Conservation (phyloP, 495 filamentous ascomycete species). For the Corynascus novoguineensis region DNA sequence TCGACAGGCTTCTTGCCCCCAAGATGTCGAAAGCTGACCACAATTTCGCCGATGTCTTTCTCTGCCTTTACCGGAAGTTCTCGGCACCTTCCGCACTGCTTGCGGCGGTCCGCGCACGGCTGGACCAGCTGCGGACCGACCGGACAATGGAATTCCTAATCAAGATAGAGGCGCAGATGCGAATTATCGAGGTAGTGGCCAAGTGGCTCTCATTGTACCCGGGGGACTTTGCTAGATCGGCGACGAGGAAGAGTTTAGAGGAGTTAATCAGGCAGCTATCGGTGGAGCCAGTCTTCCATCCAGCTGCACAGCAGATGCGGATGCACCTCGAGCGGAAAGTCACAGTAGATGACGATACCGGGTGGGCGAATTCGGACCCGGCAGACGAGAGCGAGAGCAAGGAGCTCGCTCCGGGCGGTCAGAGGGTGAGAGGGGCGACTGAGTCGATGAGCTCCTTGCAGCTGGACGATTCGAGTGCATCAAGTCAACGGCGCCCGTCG, state of each 20-base stretch:
- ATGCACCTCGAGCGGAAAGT: conserved; percentile 56
- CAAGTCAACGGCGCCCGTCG: conserved; percentile 40
- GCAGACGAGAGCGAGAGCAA: conserved; percentile 41
- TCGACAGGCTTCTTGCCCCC: conserved; percentile 74
- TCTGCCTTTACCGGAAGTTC: conserved; percentile 95
- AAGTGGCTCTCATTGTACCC: conserved; percentile 90
- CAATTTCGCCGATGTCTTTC: conserved; percentile 79
- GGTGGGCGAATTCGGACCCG: conserved; percentile 68
- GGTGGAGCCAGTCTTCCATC: conserved; percentile 66
- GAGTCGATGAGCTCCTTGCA: conserved; percentile 42
- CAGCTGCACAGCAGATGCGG: conserved; percentile 76
- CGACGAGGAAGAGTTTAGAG: conserved; percentile 61
- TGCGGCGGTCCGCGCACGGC: conserved; percentile 63
- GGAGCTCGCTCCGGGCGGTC: conserved; percentile 17
- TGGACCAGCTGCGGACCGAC: conserved; percentile 61
- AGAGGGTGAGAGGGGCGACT: conserved; percentile 30
- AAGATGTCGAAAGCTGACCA: conserved; percentile 79
- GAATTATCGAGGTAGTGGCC: conserved; percentile 75
- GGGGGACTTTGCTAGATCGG: conserved; percentile 82
- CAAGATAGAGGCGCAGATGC: conserved; percentile 70
- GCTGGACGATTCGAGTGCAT: conserved; percentile 33
- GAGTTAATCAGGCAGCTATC: conserved; percentile 67
- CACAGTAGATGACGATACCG: conserved; percentile 74
- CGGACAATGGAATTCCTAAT: conserved; percentile 57
- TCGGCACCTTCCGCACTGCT: conserved; percentile 73